Evolutionary conservation across 2,329 filamentous ascomycete species (phyloP), one percentile per base, ranked within the genome.

Genomic region (Talaromyces sp.): DNA sequence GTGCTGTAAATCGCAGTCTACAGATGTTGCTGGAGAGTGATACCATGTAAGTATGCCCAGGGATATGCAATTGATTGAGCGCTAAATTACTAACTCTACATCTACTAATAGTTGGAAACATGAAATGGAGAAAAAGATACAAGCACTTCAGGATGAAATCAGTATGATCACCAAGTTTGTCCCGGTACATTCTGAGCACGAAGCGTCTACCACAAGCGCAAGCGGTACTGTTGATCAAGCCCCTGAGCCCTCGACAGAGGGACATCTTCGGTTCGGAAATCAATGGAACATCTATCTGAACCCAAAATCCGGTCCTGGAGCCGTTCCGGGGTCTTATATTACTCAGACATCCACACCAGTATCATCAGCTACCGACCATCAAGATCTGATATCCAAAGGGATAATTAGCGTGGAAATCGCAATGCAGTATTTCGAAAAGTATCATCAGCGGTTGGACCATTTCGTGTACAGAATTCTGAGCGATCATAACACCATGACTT

Each of bases 381-480:
- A 77, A 43, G 77, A 77, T 5, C 70, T 76, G 9, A 46, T 46
- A 46, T 33, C 52, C n/a, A 41, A 43, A 19, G 52, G 36, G 2
- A 43, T 33, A 5, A 36, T 54, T 5, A 54, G 17, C 65, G 68
- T 17, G 64, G 79, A 54, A 6, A 54, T 1, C 43, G 52, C 37
- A 31, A 28, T 17, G 25, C 15, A 4, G 11, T 54, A 54, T 2
- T 71, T 78, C n/a, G 66, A 68, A 21, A 67, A 74, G 25, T 80
- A 78, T 59, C 62, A 77, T 5, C 68, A 70, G 28, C 70, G 77
- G 48, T 71, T 80, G 33, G 77, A 79, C 63, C 76, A 76, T 19
- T 79, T 78, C 57, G 71, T 79, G 61, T 80, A 78, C 64, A 68
- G 70, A 39, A 71, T 78, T 17, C 71, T 73, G 9, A 67, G 71